Conservation (phyloP, 2,329 filamentous ascomycete species). For the Fusarium coffeatum region DNA sequence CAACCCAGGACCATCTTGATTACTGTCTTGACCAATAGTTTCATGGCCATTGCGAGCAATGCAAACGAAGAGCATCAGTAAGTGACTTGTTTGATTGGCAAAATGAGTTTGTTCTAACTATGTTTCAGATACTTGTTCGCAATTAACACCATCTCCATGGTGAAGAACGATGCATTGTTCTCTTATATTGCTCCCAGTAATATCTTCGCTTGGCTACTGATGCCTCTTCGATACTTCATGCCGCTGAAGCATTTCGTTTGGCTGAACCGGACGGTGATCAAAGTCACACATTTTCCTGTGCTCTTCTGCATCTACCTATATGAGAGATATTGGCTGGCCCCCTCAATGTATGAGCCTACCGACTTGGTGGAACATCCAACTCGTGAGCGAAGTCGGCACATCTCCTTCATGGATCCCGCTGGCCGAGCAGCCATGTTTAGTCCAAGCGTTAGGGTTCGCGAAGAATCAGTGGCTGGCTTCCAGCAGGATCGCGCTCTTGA, state of each 20-base stretch:
- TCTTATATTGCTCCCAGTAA: slow-evolving; percentile 94
- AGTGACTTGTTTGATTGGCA: slow-evolving; percentile 38
- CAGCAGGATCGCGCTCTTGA: slow-evolving; percentile 91
- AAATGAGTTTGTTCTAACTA: slow-evolving; percentile 9
- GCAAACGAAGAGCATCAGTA: slow-evolving; percentile 88
- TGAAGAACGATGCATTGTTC: slow-evolving; percentile 96
- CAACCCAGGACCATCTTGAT: slow-evolving; percentile 80
- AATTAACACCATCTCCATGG: slow-evolving; percentile 97
- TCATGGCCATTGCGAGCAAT: slow-evolving; percentile 94
- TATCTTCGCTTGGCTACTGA: slow-evolving; percentile 88
- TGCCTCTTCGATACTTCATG: slow-evolving; percentile 83
- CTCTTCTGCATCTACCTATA: slow-evolving; percentile 89
- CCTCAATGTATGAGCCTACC: slow-evolving; percentile 81
- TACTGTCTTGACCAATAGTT: slow-evolving; percentile 95
- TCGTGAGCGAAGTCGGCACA: slow-evolving; percentile 60
- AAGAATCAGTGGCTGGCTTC: slow-evolving; percentile 88
- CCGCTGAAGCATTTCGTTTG: slow-evolving; percentile 84
- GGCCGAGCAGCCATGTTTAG: slow-evolving; percentile 75
- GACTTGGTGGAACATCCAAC: slow-evolving; percentile 83
- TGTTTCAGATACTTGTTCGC: slow-evolving; percentile 80
- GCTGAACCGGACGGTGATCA: slow-evolving; percentile 91
- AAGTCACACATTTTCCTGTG: slow-evolving; percentile 88
- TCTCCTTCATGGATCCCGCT: slow-evolving; percentile 68
- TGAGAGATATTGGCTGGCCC: slow-evolving; percentile 81
- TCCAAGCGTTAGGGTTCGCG: slow-evolving; percentile 76